Percentiles rank a stretch among this genome's conserved stretches.
Conservation (phyloP, 2,329 filamentous ascomycete genomes). For the Remersonia thermophila region DNA sequence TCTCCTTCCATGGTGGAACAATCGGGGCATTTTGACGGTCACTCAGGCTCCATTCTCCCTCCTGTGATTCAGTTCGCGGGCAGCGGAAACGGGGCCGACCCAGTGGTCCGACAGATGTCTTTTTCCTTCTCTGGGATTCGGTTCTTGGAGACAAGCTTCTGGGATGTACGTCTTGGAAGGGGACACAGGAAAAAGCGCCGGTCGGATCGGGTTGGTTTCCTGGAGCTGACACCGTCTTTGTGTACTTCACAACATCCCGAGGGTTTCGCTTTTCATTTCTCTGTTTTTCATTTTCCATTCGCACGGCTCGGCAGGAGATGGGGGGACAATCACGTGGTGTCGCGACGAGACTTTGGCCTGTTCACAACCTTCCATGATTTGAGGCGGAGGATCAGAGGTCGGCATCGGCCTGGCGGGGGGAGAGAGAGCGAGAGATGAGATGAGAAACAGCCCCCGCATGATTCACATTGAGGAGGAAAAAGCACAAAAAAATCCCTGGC, state of each 20-base stretch:
- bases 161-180: conserved; percentile 3
- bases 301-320: too few relatives aligned
- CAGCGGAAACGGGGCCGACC: conserved; percentile 1
- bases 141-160: conserved; percentile 9
- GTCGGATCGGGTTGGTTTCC: neutral
- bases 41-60: conserved; percentile 2
- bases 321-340: too few relatives aligned
- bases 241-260: too few relatives aligned
- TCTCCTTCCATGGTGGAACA: neutral
- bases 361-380: too few relatives aligned
- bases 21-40: conserved; percentile 1
- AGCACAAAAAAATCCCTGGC: too few relatives aligned
- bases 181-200: neutral
- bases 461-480: too few relatives aligned
- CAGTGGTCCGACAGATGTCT: too few relatives aligned
- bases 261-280: neutral
- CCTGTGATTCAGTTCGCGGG: conserved; percentile 5
- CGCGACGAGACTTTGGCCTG: too few relatives aligned
- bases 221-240: neutral
- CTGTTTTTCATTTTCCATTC: neutral
- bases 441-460: too few relatives aligned
- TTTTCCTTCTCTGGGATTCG: conserved; percentile 4
- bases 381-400: too few relatives aligned
- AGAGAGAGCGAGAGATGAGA: too few relatives aligned
- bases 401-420: too few relatives aligned